These are phyloP conservation scores for Pleurotus djamor DNA, from an alignment of 768 basidiomycete genomes.

Conservation along the genomic window DNA sequence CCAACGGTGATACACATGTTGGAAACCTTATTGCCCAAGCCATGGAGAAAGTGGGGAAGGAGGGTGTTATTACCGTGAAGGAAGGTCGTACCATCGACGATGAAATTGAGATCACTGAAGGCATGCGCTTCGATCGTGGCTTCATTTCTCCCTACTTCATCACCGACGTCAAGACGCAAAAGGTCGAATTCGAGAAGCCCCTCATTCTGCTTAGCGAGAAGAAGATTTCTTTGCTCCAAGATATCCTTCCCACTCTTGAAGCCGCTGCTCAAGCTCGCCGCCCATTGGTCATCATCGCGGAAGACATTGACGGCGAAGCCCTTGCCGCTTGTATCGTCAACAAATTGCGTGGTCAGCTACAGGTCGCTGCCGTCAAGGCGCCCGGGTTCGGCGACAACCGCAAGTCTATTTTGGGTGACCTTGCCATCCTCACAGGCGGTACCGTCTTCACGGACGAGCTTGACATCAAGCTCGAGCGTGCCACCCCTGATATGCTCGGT, in stretches of 20 bases:
- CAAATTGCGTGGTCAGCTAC: slow-evolving; percentile 97
- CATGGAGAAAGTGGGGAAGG: slow-evolving; percentile 99
- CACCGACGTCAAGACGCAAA: slow-evolving; percentile 96
- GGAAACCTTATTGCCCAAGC: slow-evolving; percentile 96
- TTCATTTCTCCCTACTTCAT: slow-evolving; percentile 99
- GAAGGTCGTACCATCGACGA: slow-evolving; percentile 98
- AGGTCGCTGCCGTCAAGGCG: slow-evolving; percentile 93
- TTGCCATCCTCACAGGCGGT: slow-evolving; percentile 96
- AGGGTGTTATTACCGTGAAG: slow-evolving; percentile 99
- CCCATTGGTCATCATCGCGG: slow-evolving; percentile 94
- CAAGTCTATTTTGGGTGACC: slow-evolving; percentile 95
- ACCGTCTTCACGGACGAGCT: slow-evolving; percentile 97
- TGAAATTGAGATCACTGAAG: slow-evolving; percentile 99
- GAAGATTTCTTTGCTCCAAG: slow-evolving; percentile 94
- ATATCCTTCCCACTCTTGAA: slow-evolving; percentile 92
- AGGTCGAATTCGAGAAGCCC: slow-evolving; percentile 97
- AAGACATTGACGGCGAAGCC: slow-evolving; percentile 97
- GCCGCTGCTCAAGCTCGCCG: slow-evolving; percentile 77
- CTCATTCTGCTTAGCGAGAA: slow-evolving; percentile 92
- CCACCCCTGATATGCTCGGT: slow-evolving; percentile 86
- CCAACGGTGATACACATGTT: slow-evolving; percentile 81
- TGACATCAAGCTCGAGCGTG: slow-evolving; percentile 95
- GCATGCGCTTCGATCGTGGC: slow-evolving; percentile 99
- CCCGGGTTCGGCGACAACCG: slow-evolving; percentile 99
- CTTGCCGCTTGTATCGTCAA: slow-evolving; percentile 98